Conservation (phyloP, 2,329 filamentous ascomycete species). For the Sporothrix dimorphospora region DNA sequence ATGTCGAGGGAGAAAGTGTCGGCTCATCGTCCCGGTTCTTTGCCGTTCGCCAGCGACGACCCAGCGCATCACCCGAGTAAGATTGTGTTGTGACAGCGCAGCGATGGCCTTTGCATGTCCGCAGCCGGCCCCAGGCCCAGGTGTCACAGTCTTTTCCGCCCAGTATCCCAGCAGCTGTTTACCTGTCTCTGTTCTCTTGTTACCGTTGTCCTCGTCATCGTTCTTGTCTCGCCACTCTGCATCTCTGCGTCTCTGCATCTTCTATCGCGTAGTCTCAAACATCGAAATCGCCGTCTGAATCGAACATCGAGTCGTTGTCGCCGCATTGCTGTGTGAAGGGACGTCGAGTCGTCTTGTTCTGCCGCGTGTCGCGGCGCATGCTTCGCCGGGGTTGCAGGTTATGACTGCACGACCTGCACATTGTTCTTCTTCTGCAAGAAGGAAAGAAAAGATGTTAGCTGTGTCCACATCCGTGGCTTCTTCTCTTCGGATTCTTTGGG, state of each 20-base stretch:
- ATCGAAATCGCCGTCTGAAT: background rate
- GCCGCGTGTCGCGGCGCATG: background rate
- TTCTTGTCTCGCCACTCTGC: background rate
- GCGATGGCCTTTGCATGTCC: background rate
- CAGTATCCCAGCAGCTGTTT: background rate
- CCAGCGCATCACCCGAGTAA: background rate
- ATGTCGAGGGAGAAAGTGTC: background rate
- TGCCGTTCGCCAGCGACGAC: background rate
- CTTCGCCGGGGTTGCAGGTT: constrained; percentile 35
- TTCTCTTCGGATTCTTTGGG: background rate
- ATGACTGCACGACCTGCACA: constrained; percentile 81
- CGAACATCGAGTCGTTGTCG: background rate
- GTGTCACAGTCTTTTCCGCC: no score
- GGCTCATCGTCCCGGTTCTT: background rate
- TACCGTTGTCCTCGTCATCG: background rate
- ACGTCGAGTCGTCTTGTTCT: background rate
- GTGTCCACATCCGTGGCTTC: background rate
- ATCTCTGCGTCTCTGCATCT: no score
- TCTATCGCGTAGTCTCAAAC: background rate
- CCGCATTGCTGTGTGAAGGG: background rate
- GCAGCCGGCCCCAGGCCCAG: background rate
- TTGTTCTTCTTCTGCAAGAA: constrained; percentile 82
- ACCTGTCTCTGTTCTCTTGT: background rate
- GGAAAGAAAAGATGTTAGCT: background rate
- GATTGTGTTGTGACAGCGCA: background rate